These are phyloP conservation scores for Thielaviopsis euricoi DNA, from an alignment of 2,329 filamentous ascomycete species.

Conservation along the genomic window DNA sequence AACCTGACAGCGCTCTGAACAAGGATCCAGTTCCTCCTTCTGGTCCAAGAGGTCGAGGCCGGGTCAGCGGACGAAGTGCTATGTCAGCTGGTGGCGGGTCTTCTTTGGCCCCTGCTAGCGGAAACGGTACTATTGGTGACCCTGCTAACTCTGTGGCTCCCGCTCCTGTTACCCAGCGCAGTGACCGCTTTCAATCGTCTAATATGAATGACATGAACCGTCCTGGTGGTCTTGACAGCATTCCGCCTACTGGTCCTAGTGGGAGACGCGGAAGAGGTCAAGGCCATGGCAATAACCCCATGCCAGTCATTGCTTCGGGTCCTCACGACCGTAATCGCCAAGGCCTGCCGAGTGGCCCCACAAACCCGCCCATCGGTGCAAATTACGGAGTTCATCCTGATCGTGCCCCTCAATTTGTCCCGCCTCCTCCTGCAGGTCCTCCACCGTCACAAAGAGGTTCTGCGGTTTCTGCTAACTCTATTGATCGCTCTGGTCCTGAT, in stretches of 20 bases:
- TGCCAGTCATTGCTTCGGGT: background rate
- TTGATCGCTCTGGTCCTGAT: background rate
- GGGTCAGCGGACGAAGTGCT: background rate
- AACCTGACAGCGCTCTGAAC: slow-evolving; percentile 16
- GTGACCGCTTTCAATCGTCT: slow-evolving; percentile 6
- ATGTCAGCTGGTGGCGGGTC: background rate
- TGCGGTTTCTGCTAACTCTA: background rate
- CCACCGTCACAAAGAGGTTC: background rate
- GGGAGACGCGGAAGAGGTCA: slow-evolving; percentile 2
- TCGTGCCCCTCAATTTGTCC: background rate
- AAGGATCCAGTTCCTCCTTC: slow-evolving; percentile 17
- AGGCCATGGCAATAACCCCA: background rate
- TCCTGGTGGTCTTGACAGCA: background rate
- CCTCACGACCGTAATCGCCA: slow-evolving; percentile 9
- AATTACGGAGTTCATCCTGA: slow-evolving; percentile 8
- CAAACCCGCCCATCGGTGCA: background rate
- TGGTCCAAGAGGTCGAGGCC: slow-evolving; percentile 16
- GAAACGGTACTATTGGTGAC: background rate
- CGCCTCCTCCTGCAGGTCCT: background rate
- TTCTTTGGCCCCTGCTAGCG: background rate
- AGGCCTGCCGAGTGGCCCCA: background rate
- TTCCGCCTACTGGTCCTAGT: slow-evolving; percentile 4
- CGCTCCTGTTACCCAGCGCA: slow-evolving; percentile 1
- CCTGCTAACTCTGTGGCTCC: background rate
- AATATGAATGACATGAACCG: background rate